Evolutionary conservation across 352 stramenopile genomes (phyloP), one percentile per base, ranked within the genome.

Genomic region (Pythium periplocum): DNA sequence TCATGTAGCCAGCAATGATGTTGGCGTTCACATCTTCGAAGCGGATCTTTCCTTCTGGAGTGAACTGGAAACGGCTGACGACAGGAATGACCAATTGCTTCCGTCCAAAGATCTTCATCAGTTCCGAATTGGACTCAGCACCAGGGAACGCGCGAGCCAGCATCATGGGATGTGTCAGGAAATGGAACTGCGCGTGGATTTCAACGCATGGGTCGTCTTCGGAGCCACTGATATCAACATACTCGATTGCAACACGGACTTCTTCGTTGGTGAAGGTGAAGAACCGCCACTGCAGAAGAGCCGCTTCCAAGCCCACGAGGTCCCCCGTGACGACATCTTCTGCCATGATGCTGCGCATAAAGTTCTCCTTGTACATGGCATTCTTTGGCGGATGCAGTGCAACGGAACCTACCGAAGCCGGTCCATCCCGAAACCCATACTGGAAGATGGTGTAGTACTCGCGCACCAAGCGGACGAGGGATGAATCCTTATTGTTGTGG

Each of bases 391-490:
- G 17, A 38, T 45, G 5, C 42, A 40, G 2, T 8, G 7, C n/a
- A 40, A 47, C 33, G 55, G 51, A 2, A 43, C 33, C 10, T 26
- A 26, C 7, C n/a, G 55, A 42, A 1, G 52, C 41, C 2, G 56
- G 10, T 4, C 47, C 42, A 17, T 48, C 39, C 7, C 26, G 55
- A 2, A 57, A 51, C 2, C 50, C 56, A 31, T 51, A 33, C 37
- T 56, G 39, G 30, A 62, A 62, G 36, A 62, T 46, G 7, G 55
- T 51, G 32, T 56, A 62, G 43, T 62, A 62, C 30, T 55, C 55
- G 4, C 40, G 47, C 3, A 34, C 40, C 12, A 51, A 8, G 4
- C 48, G 47, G 1, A 51, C 42, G 0, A 51, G n/a, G 5, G 55
- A 62, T 7, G 48, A 47, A 4, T n/a, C 46, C 12, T 39, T 9